Percentiles rank a stretch among this genome's conserved stretches.
Evolutionary conservation across 768 basidiomycete genomes (phyloP).

Genomic region (Trametes cinnabarina): DNA sequence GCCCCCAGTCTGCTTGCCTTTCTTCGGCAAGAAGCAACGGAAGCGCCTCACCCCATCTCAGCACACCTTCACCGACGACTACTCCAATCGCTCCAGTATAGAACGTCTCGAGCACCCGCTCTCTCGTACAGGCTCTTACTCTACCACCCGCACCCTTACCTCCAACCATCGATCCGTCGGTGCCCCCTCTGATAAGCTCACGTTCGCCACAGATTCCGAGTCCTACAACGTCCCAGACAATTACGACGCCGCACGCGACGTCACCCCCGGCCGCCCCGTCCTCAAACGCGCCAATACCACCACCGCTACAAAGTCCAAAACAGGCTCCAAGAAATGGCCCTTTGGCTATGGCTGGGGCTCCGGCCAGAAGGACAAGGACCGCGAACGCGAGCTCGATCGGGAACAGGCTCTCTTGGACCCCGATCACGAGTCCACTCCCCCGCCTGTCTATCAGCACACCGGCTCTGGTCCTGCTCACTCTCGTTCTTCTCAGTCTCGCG

Average conservation of each 20-base stretch:
- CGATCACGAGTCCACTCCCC: constrained; percentile 28
- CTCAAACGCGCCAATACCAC: constrained; percentile 19
- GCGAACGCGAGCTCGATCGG: constrained; percentile 34
- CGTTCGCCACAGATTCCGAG: constrained; percentile 32
- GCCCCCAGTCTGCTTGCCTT: constrained; percentile 30
- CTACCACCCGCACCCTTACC: constrained; percentile 36
- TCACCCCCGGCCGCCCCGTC: constrained; percentile 18
- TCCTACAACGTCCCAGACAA: constrained; percentile 24
- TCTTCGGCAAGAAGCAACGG: constrained; percentile 24
- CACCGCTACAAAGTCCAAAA: constrained; percentile 13
- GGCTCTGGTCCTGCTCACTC: constrained; percentile 4
- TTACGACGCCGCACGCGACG: constrained; percentile 23
- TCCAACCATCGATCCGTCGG: constrained; percentile 18
- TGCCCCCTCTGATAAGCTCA: constrained; percentile 31
- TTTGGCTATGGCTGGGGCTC: constrained; percentile 75
- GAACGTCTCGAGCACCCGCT: constrained; percentile 23
- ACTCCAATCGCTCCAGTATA: constrained; percentile 27
- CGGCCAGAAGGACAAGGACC: constrained; percentile 45
- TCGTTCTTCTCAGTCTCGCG: constrained; percentile 6
- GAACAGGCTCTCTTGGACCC: constrained; percentile 33
- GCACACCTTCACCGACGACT: constrained; percentile 22
- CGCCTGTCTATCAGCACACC: constrained; percentile 24
- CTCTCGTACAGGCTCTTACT: constrained; percentile 26
- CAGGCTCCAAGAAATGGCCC: constrained; percentile 38
- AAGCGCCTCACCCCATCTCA: constrained; percentile 28